These are phyloP conservation scores for Candida silvicultrix DNA, from an alignment of 805 yeast species.

Conservation along the genomic window DNA sequence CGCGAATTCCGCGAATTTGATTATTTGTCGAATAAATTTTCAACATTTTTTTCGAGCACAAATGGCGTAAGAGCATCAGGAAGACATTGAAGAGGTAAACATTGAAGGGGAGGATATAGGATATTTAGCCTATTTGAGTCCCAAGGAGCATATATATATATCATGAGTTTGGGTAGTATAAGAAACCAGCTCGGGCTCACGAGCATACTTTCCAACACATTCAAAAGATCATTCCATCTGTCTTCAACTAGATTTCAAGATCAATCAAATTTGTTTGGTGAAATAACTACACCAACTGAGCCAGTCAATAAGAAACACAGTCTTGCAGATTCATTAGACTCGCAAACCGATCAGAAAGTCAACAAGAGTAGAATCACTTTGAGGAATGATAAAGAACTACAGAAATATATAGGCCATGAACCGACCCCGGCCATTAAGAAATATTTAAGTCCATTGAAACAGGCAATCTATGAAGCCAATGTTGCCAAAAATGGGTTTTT, in stretches of 20 bases:
- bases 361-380: conserved; percentile 23
- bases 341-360: conserved; percentile 3
- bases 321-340: not conserved
- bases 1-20: not conserved
- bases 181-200: not conserved
- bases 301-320: not conserved
- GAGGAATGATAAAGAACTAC: conserved; percentile 31
- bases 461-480: conserved; percentile 52
- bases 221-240: not conserved
- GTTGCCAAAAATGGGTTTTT: conserved; percentile 58
- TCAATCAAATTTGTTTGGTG: not conserved
- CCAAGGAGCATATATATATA: not conserved
- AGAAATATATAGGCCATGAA: conserved; percentile 41
- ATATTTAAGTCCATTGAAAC: conserved; percentile 65
- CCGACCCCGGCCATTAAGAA: conserved; percentile 50
- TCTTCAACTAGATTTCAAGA: not conserved
- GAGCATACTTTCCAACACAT: not conserved
- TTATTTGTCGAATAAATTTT: not conserved
- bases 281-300: not conserved
- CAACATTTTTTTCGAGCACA: not conserved
- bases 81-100: no score
- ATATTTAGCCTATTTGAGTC: no score
- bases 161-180: not conserved
- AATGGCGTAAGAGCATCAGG: no score
- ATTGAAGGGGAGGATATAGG: no score